These are phyloP conservation scores for Psilocybe sp. DNA, from an alignment of 768 basidiomycete species.

Conservation along the genomic window DNA sequence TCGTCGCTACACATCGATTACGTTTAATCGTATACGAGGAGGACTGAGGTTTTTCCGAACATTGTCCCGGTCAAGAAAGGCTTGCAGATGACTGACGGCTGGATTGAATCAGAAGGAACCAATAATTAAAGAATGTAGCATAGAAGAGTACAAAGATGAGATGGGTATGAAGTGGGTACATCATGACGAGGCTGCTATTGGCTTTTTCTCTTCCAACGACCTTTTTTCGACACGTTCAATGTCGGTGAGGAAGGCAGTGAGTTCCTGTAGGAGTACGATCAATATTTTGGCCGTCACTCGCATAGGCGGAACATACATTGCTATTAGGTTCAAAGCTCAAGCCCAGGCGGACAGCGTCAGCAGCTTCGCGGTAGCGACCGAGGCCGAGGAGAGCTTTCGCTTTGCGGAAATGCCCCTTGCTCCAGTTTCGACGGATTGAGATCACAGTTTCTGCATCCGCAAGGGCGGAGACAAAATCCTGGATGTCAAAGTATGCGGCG, in stretches of 20 bases:
- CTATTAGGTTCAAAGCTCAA: slow-evolving; percentile 75
- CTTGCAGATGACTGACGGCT: too few species aligned
- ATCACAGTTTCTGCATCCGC: slow-evolving; percentile 93
- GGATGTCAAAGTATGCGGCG: slow-evolving; percentile 76
- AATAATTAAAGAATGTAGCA: background rate
- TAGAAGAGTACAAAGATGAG: background rate
- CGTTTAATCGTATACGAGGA: too few species aligned
- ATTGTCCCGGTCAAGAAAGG: too few species aligned
- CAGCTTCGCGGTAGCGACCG: slow-evolving; percentile 66
- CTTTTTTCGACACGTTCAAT: slow-evolving; percentile 29
- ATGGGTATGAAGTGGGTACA: slow-evolving; percentile 9
- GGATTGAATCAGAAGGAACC: too few species aligned
- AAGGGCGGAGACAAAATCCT: slow-evolving; percentile 73
- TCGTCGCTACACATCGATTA: too few species aligned
- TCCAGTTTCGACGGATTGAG: slow-evolving; percentile 80
- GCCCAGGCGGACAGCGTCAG: slow-evolving; percentile 78
- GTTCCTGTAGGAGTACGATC: slow-evolving; percentile 22
- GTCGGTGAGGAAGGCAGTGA: slow-evolving; percentile 30
- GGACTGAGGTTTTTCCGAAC: too few species aligned
- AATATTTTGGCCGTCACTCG: background rate
- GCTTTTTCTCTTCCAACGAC: slow-evolving; percentile 17
- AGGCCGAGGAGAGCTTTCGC: slow-evolving; percentile 85
- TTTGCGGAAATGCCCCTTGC: slow-evolving; percentile 94
- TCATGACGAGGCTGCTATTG: slow-evolving; percentile 14
- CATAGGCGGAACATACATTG: slow-evolving; percentile 26